Evolutionary conservation across 225 moss, liverwort and hornwort genomes (phyloP), one percentile per base, ranked within the genome.

Genomic region (Sphagnum contortum): DNA sequence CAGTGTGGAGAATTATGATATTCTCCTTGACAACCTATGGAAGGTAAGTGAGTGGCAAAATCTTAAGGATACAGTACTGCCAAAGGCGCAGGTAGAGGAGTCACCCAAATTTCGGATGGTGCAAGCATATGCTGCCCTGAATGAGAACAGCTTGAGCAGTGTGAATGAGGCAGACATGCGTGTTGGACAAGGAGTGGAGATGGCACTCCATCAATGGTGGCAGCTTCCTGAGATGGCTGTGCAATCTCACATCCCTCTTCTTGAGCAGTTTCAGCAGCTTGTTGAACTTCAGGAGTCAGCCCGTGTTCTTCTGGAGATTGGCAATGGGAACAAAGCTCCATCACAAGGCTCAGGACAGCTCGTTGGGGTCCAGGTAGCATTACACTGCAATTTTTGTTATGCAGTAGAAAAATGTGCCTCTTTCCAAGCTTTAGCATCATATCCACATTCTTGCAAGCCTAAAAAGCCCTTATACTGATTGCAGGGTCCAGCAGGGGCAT

Each of bases 211-310:
- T 66, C 82, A 99, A 57, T 99, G 98, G 98, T 99, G 98, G 98
- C 98, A 99, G 75, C 77, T 93, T 65, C 98, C 98, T 60, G 91
- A 91, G 75, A 91, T 99, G 98, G 98, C 98, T 72, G 91, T 99
- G 48, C 93, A 99, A 72, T 99, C 98, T 68, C 98, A 99, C 66
- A 89, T 99, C 71, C 98, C 98, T 73, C 93, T 99, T 70, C 72
- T 99, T 67, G 93, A 99, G 76, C 93, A 99, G 71, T 99, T 99
- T 64, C 98, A 99, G 75, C 98, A 99, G 72, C 75, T 99, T 49
- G 93, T 99, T 71, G 98, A 99, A 71, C 82, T 99, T 60, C 98
- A 99, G 77, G 98, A 99, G 70, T 99, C 98, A 64, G 93, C 93
- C 53, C 79, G 93, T 66, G 98, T 99, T 73, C 83, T 99, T 48